phyloP scores from a whole-genome alignment of 768 basidiomycete species.

The Russula lepida region DNA sequence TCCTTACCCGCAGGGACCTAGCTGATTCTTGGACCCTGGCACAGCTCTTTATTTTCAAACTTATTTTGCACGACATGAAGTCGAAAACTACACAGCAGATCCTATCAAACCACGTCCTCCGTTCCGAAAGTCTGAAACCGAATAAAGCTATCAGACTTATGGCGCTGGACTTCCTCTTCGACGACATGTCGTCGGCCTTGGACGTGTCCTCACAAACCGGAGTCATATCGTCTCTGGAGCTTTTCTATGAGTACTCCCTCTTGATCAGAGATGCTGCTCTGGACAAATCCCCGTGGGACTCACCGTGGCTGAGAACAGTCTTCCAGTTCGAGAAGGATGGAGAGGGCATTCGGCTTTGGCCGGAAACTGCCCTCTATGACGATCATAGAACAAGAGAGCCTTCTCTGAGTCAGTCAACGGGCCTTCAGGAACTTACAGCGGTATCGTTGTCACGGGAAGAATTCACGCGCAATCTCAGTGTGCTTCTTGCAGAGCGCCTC shows the following conservation, averaged over 20 bases:
- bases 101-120: slow-evolving; percentile 1
- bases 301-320: slow-evolving; percentile 2
- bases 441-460: background rate
- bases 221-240: background rate
- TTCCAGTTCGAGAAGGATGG: slow-evolving; percentile 9
- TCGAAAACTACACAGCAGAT: background rate
- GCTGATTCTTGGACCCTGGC: background rate
- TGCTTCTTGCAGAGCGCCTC: slow-evolving; percentile 3
- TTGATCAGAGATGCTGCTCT: slow-evolving; percentile 6
- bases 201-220: slow-evolving; percentile 6
- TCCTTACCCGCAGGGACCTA: background rate
- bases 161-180: slow-evolving; percentile 4
- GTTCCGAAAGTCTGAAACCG: background rate
- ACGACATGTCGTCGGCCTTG: slow-evolving; percentile 8
- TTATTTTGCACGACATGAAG: background rate
- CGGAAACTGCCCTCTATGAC: background rate
- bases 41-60: slow-evolving; percentile 9
- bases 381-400: too few species aligned
- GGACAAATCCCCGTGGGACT: slow-evolving; percentile 9
- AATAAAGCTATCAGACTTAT: slow-evolving; percentile 1
- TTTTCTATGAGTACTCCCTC: slow-evolving; percentile 5
- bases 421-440: background rate
- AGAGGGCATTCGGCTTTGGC: background rate
- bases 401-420: background rate
- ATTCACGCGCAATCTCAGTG: background rate